Conservation (phyloP, 23 red algal species). For the Gracilaria domingensis region DNA sequence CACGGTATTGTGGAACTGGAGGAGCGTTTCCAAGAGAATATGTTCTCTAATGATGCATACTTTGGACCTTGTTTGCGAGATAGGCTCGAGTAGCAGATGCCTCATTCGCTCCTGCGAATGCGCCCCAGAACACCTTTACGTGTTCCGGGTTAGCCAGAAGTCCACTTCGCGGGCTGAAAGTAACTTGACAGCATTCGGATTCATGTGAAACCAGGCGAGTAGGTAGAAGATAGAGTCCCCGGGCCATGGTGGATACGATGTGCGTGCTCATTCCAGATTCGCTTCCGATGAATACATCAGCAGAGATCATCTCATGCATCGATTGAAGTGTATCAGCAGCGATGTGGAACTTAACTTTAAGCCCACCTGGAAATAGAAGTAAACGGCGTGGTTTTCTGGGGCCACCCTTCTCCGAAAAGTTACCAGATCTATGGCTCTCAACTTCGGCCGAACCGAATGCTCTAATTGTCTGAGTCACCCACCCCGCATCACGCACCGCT, state of each 20-base stretch:
- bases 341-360: conserved; percentile 55
- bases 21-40: background rate
- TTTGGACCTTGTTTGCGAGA: background rate
- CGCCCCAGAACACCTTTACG: conserved; percentile 30
- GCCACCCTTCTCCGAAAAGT: background rate
- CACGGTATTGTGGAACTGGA: background rate
- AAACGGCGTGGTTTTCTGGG: background rate
- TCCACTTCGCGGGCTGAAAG: conserved; percentile 31
- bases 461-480: conserved; percentile 36
- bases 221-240: conserved; percentile 8
- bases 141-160: background rate
- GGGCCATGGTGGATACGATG: conserved; percentile 42
- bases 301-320: conserved; percentile 69
- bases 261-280: conserved; percentile 64
- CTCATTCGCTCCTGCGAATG: conserved; percentile 39
- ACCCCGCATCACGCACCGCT: conserved; percentile 10
- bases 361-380: conserved; percentile 23
- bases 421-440: background rate
- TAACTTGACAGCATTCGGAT: conserved; percentile 13
- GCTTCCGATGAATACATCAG: conserved; percentile 72
- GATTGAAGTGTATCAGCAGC: conserved; percentile 57
- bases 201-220: conserved; percentile 9
- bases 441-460: background rate
- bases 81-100: conserved; percentile 20
- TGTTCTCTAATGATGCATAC: background rate